These are phyloP conservation scores for Lactifluus subvellereus DNA, from an alignment of 768 basidiomycete species.

Conservation along the genomic window DNA sequence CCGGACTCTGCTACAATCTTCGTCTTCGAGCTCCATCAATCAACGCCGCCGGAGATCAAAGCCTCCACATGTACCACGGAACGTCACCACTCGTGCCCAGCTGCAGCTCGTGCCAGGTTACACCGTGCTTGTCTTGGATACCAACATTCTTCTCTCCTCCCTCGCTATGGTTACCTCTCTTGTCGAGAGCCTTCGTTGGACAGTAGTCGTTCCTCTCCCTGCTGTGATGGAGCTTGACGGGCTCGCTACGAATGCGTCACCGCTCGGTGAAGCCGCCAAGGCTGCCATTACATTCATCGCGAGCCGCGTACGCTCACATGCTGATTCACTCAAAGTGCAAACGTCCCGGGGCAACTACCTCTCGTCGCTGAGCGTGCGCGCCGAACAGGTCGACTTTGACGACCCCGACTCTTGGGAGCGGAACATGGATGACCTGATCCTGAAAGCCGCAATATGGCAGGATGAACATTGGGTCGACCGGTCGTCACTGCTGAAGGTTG, in stretches of 20 bases:
- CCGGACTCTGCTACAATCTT: constrained; percentile 54
- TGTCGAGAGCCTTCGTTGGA: constrained; percentile 80
- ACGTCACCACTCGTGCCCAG: constrained; percentile 35
- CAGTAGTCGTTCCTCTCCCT: constrained; percentile 84
- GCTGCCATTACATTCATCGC: constrained; percentile 72
- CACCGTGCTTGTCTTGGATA: constrained; percentile 87
- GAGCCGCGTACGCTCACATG: constrained; percentile 66
- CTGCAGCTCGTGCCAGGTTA: constrained; percentile 74
- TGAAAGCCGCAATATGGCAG: constrained; percentile 91
- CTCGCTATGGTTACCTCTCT: constrained; percentile 66
- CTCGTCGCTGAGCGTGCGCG: constrained; percentile 70
- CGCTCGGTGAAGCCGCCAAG: constrained; percentile 70
- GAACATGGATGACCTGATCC: constrained; percentile 92
- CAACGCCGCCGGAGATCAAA: constrained; percentile 27
- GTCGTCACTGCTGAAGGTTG: constrained; percentile 54
- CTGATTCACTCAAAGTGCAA: constrained; percentile 82
- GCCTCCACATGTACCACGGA: constrained; percentile 28
- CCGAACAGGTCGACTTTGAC: constrained; percentile 75
- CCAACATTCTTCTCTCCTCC: constrained; percentile 88
- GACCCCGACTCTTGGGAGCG: constrained; percentile 45
- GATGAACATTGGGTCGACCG: constrained; percentile 89
- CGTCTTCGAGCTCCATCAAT: constrained; percentile 26
- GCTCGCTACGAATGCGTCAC: constrained; percentile 54
- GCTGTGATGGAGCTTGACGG: constrained; percentile 98
- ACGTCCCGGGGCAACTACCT: constrained; percentile 95